phyloP scores from a whole-genome alignment of 768 basidiomycete genomes.

The Candolleomyces eurysporus region DNA sequence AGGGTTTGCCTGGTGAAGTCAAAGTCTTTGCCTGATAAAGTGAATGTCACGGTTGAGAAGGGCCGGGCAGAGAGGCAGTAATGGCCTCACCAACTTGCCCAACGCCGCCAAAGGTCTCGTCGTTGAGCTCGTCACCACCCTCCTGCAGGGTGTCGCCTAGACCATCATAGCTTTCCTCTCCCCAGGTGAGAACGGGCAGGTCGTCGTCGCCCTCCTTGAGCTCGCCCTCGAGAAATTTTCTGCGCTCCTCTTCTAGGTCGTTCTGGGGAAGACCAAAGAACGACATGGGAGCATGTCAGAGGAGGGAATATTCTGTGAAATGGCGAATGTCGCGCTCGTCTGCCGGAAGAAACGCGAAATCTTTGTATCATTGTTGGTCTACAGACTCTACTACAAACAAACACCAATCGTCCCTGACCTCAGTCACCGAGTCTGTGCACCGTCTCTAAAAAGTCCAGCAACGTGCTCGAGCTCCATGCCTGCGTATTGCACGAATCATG shows the following conservation, averaged over 20 bases:
- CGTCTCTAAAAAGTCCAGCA: constrained; percentile 84
- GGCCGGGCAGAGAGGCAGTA: background rate
- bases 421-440: constrained; percentile 46
- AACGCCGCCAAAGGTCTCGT: constrained; percentile 88
- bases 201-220: constrained; percentile 63
- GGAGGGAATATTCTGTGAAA: background rate
- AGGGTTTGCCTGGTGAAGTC: constrained; percentile 65
- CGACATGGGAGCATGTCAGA: constrained; percentile 54
- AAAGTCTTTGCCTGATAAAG: constrained; percentile 77
- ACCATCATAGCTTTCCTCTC: constrained; percentile 86
- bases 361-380: constrained; percentile 11
- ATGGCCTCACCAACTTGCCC: constrained; percentile 65
- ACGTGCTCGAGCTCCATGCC: constrained; percentile 93
- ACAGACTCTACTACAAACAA: constrained; percentile 5
- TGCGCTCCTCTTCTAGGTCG: constrained; percentile 61
- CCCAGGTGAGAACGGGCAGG: constrained; percentile 91
- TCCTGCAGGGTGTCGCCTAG: constrained; percentile 87
- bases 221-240: constrained; percentile 43
- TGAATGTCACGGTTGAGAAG: constrained; percentile 10
- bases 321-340: background rate
- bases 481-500: constrained; percentile 90
- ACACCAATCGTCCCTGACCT: background rate
- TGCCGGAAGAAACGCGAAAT: constrained; percentile 2
- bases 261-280: constrained; percentile 76
- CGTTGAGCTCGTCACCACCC: constrained; percentile 90